Conservation (phyloP, 1,139 yeast genomes). For the Suzukiozyma palmioleophila region DNA sequence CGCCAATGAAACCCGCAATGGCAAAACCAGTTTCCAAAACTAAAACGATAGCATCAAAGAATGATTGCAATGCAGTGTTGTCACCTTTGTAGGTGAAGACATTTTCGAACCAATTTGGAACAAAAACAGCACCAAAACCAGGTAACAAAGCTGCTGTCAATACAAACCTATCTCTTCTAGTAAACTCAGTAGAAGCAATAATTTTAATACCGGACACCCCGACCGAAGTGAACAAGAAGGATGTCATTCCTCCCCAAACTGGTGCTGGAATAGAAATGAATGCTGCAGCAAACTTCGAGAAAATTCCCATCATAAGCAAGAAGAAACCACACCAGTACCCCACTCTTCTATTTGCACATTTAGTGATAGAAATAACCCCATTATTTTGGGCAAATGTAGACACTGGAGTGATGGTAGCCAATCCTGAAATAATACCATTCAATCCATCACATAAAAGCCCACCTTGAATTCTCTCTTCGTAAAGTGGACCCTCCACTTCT, state of each 20-base stretch:
- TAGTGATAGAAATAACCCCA: slow-evolving; percentile 87
- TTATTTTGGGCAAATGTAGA: slow-evolving; percentile 91
- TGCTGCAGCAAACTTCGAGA: slow-evolving; percentile 87
- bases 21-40: slow-evolving; percentile 90
- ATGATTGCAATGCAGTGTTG: slow-evolving; percentile 62
- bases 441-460: slow-evolving; percentile 82
- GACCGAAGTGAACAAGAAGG: slow-evolving; percentile 82
- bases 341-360: slow-evolving; percentile 80
- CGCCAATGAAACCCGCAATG: slow-evolving; percentile 72
- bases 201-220: slow-evolving; percentile 86
- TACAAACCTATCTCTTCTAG: slow-evolving; percentile 83
- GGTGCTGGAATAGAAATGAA: slow-evolving; percentile 79
- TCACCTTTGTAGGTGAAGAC: slow-evolving; percentile 74
- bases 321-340: slow-evolving; percentile 91
- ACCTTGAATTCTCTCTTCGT: slow-evolving; percentile 86
- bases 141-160: slow-evolving; percentile 71
- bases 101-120: slow-evolving; percentile 68
- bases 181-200: slow-evolving; percentile 69
- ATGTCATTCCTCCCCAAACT: slow-evolving; percentile 89
- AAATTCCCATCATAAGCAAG: slow-evolving; percentile 78
- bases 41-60: slow-evolving; percentile 72
- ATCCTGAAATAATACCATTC: slow-evolving; percentile 68
- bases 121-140: slow-evolving; percentile 75
- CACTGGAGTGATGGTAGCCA: slow-evolving; percentile 76
- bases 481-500: slow-evolving; percentile 73